Evolutionary conservation across 2,329 filamentous ascomycete genomes (phyloP), one percentile per base, ranked within the genome.

Genomic region (Dactylellina drechsleri): DNA sequence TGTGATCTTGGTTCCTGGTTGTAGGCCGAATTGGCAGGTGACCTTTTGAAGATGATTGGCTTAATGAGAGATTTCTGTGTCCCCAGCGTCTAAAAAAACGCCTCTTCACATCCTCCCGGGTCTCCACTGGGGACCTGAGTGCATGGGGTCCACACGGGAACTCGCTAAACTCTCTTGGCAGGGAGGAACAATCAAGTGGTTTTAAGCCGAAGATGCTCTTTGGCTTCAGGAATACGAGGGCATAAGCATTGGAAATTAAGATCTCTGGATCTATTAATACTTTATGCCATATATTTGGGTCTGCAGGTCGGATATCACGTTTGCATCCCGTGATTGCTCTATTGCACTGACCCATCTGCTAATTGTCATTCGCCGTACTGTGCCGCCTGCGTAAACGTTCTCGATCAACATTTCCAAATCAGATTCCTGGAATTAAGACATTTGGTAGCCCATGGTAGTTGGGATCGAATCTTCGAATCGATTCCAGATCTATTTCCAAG

Each of bases 1-100:
- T 54, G 49, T 53, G 45, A 49, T 68, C 59, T 62, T 75, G 58
- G 71, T 68, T 75, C 71, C 64, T 59, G 71, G 71, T 56, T 18
- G 20, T 54, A 23, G 31, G 13, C 20, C 53, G 28, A 43, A 50
- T 28, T 26, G 36, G 45, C 57, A 60, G 59, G 64, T 49, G 49
- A 52, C 15, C 15, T 50, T 1, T 16, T 45, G 31, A 2, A 20
- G 5, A 23, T 68, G 57, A 75, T 75, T 75, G 71, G 71, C 18
- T 53, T 20, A 4, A 26, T 45, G 52, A 53, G 50, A 64, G 53
- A 68, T 67, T 20, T 31, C 26, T 52, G 71, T 58, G 68, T 58
- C 64, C 71, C 31, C 58, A 65, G 71, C 71, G 71, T 64, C 31
- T 75, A 75, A 75, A 75, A 10, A 36, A 36, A 36, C 31, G 31